Evolutionary conservation across 768 basidiomycete species (phyloP).

Genomic region (Scleroderma bovista): DNA sequence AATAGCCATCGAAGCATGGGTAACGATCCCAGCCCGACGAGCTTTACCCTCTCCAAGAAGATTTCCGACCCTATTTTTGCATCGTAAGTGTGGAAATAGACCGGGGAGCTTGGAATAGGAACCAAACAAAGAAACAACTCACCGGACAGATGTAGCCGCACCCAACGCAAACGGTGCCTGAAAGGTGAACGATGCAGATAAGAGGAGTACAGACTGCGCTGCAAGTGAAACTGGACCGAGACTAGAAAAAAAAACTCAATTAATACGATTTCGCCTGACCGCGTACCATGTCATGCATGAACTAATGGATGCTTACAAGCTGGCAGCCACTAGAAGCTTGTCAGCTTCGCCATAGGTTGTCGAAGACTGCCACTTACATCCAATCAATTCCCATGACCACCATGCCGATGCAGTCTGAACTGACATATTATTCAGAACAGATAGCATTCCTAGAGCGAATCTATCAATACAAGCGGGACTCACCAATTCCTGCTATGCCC

Average conservation of each 20-base stretch:
- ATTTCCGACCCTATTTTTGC: constrained; percentile 65
- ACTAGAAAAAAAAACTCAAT: constrained; percentile 30
- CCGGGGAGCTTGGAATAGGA: too few relatives aligned
- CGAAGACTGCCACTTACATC: constrained; percentile 25
- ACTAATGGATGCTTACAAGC: too few relatives aligned
- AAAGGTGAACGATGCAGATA: constrained; percentile 68
- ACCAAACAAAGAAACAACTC: constrained; percentile 9
- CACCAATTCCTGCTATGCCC: constrained; percentile 68
- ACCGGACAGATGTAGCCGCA: constrained; percentile 84
- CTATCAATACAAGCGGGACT: not conserved
- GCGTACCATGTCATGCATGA: too few relatives aligned
- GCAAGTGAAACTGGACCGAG: constrained; percentile 80
- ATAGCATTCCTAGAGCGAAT: too few relatives aligned
- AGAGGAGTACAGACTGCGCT: constrained; percentile 80
- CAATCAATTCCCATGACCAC: constrained; percentile 95
- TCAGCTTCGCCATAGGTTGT: too few relatives aligned
- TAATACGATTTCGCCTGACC: too few relatives aligned
- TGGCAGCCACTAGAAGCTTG: too few relatives aligned
- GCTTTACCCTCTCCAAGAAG: constrained; percentile 78
- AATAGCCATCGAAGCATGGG: constrained; percentile 60
- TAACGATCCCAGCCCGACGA: constrained; percentile 62
- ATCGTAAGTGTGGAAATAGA: too few relatives aligned
- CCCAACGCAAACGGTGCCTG: constrained; percentile 82
- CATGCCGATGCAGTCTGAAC: constrained; percentile 86
- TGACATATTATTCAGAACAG: not conserved